Percentiles rank a stretch among this genome's conserved stretches.
Evolutionary conservation across 2,329 filamentous ascomycete genomes (phyloP).

Genomic region (Triangularia setosa): DNA sequence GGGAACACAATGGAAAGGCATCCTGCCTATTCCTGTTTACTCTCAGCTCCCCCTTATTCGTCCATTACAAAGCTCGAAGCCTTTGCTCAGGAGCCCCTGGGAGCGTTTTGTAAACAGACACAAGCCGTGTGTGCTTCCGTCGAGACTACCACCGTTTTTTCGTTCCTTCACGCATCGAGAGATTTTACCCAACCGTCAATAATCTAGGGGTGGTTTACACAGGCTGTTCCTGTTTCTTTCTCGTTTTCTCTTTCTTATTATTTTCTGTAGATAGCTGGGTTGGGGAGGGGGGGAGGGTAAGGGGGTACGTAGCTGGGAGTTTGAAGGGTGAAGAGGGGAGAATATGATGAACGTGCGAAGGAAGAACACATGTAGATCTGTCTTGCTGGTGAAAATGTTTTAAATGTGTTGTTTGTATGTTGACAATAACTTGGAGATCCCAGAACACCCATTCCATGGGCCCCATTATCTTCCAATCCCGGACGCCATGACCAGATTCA

Average conservation of each 20-base stretch:
- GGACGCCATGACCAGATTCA: no score
- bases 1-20: no score
- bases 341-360: constrained; percentile 17
- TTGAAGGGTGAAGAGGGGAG: constrained; percentile 2
- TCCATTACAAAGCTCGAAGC: no score
- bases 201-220: neutral
- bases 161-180: neutral
- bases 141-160: neutral
- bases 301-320: neutral
- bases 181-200: neutral
- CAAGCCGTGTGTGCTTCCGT: neutral
- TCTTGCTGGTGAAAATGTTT: neutral
- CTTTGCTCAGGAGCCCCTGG: neutral
- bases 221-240: neutral
- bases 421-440: no score
- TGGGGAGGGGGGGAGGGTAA: neutral
- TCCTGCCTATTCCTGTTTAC: no score
- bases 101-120: neutral
- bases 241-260: constrained; percentile 9
- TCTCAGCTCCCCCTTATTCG: no score
- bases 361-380: constrained; percentile 1
- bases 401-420: no score
- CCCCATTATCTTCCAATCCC: no score
- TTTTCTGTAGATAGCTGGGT: constrained; percentile 18
- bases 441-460: no score